These are phyloP conservation scores for Alloteropsis semialata DNA, from an alignment of 176 grass and related monocot species.

Conservation along the genomic window DNA sequence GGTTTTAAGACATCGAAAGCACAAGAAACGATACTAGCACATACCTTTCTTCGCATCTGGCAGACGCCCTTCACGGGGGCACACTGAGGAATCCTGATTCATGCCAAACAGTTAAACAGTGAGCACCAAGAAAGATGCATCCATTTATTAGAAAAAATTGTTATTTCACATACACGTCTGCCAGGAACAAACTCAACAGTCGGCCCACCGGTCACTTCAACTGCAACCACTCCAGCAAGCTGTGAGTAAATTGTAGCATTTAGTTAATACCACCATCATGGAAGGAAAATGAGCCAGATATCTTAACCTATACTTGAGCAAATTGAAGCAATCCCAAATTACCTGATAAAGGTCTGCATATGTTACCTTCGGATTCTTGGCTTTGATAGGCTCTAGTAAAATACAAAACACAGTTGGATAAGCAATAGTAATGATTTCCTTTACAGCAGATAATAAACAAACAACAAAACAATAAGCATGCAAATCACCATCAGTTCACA, in stretches of 20 bases:
- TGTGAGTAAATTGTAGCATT: constrained; percentile 37
- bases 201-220: constrained; percentile 92
- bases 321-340: constrained; percentile 19
- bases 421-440: constrained; percentile 19
- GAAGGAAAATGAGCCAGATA: neutral
- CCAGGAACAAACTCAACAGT: constrained; percentile 87
- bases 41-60: constrained; percentile 96
- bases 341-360: constrained; percentile 99
- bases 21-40: neutral
- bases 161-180: constrained; percentile 51
- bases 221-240: constrained; percentile 94
- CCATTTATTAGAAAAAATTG: neutral
- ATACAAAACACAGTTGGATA: constrained; percentile 30
- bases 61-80: constrained; percentile 80
- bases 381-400: constrained; percentile 74
- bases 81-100: constrained; percentile 89
- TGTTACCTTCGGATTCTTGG: constrained; percentile 72
- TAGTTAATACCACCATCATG: neutral
- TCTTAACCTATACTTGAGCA: neutral
- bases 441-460: constrained; percentile 1
- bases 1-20: neutral
- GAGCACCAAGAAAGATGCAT: constrained; percentile 8
- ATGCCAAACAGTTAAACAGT: constrained; percentile 14
- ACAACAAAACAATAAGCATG: neutral
- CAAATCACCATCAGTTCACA: constrained; percentile 1